Percentiles rank a stretch among this genome's conserved stretches.
Evolutionary conservation across 768 basidiomycete genomes (phyloP).

Genomic region (Trametes villosa): DNA sequence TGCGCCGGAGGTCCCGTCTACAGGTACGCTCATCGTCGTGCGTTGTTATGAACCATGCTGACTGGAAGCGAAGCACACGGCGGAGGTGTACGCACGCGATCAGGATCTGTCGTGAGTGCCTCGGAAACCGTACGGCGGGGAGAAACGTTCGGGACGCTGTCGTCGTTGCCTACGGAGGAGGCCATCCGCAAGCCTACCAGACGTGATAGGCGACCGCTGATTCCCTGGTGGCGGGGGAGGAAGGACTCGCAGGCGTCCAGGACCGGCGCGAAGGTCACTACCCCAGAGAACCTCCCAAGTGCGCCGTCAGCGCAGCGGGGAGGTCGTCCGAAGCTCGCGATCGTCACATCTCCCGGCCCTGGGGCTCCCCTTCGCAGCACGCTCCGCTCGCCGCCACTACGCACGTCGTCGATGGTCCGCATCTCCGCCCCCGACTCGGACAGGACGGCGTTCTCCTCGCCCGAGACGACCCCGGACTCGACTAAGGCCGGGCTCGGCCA

Average conservation of each 20-base stretch:
- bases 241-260: neutral
- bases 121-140: conserved; percentile 27
- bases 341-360: conserved; percentile 9
- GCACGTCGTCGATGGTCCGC: conserved; percentile 16
- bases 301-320: neutral
- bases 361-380: neutral
- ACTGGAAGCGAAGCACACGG: neutral
- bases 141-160: conserved; percentile 29
- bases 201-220: conserved; percentile 10
- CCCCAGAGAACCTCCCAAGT: neutral
- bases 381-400: neutral
- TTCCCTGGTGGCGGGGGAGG: conserved; percentile 16
- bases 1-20: neutral
- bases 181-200: conserved; percentile 24
- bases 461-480: conserved; percentile 6
- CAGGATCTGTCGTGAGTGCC: conserved; percentile 7
- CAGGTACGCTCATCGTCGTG: conserved; percentile 6
- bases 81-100: conserved; percentile 1
- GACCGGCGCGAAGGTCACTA: neutral
- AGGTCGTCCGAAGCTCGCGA: conserved; percentile 11
- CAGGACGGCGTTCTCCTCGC: conserved; percentile 5
- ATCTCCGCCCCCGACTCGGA: conserved; percentile 11
- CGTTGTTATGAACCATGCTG: neutral
- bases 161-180: conserved; percentile 32
- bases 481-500: neutral